Evolutionary conservation across 495 filamentous ascomycete species (phyloP).

Genomic region (Clohesyomyces aquaticus): DNA sequence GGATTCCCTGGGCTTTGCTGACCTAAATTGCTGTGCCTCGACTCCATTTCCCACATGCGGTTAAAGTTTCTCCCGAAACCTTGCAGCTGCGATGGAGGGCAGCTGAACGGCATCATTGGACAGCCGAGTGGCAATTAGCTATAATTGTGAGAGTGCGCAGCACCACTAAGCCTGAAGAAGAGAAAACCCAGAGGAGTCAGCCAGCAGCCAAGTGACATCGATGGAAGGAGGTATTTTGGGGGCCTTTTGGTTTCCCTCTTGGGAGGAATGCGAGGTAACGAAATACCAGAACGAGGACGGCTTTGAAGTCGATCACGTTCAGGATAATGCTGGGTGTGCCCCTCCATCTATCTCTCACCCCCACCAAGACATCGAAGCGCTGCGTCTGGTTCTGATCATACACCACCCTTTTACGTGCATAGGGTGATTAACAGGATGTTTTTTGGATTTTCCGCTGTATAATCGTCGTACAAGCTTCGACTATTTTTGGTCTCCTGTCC

Average conservation of each 20-base stretch:
- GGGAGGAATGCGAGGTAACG: too few relatives aligned
- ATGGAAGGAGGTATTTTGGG: neutral
- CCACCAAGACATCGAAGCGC: too few relatives aligned
- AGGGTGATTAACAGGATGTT: too few relatives aligned
- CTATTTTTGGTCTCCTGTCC: too few relatives aligned
- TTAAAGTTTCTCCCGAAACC: neutral
- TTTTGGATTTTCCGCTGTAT: too few relatives aligned
- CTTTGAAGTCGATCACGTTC: constrained; percentile 1
- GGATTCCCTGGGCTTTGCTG: too few relatives aligned
- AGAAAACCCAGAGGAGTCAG: too few relatives aligned
- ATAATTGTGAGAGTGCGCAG: constrained; percentile 11
- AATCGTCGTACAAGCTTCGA: too few relatives aligned
- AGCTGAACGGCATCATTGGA: constrained; percentile 20
- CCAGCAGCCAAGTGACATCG: neutral
- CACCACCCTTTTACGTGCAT: too few relatives aligned
- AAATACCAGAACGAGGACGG: neutral
- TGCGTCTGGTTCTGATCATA: too few relatives aligned
- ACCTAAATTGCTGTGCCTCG: constrained; percentile 28
- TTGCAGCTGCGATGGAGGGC: neutral
- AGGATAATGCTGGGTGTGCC: neutral
- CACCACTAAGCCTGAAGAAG: too few relatives aligned
- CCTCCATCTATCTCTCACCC: neutral
- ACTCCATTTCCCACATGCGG: constrained; percentile 30
- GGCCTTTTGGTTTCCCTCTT: too few relatives aligned
- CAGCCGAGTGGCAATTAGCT: constrained; percentile 9